Conservation (phyloP, 305 asterid species). For the Solanum hybrid region DNA sequence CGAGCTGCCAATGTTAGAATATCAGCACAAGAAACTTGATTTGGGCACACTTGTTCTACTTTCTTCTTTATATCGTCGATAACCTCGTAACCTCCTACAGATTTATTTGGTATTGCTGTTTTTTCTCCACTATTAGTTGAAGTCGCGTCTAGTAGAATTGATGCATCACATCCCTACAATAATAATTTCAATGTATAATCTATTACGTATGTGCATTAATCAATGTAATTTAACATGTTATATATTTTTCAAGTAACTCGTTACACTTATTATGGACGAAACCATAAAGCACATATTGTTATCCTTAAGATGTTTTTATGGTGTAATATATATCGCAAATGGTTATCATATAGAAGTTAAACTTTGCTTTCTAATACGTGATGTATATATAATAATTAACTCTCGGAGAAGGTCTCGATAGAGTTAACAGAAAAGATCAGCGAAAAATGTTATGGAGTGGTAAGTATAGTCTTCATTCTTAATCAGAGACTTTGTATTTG, state of each 20-base stretch:
- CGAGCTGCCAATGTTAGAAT: slow-evolving; percentile 28
- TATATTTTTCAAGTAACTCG: neutral
- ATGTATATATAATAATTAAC: neutral
- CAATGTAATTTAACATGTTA: neutral
- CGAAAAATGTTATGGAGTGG: no score
- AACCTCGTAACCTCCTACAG: slow-evolving; percentile 23
- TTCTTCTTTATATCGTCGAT: slow-evolving; percentile 29
- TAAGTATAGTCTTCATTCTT: neutral
- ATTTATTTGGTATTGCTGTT: slow-evolving; percentile 22
- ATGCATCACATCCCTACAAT: slow-evolving; percentile 34
- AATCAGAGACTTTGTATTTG: neutral
- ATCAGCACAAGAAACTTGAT: slow-evolving; percentile 38
- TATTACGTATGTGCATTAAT: neutral
- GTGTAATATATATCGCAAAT: neutral
- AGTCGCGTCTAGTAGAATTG: slow-evolving; percentile 23
- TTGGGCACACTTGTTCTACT: slow-evolving; percentile 25
- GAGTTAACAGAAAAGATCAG: neutral
- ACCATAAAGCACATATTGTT: neutral
- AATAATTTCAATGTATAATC: neutral
- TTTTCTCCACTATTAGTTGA: slow-evolving; percentile 21
- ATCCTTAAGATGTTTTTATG: neutral
- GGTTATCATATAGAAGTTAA: neutral
- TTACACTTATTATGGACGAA: neutral
- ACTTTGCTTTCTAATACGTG: neutral
- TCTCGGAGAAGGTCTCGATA: neutral